phyloP scores from a whole-genome alignment of 768 basidiomycete species.

The Phylloporus sp. region DNA sequence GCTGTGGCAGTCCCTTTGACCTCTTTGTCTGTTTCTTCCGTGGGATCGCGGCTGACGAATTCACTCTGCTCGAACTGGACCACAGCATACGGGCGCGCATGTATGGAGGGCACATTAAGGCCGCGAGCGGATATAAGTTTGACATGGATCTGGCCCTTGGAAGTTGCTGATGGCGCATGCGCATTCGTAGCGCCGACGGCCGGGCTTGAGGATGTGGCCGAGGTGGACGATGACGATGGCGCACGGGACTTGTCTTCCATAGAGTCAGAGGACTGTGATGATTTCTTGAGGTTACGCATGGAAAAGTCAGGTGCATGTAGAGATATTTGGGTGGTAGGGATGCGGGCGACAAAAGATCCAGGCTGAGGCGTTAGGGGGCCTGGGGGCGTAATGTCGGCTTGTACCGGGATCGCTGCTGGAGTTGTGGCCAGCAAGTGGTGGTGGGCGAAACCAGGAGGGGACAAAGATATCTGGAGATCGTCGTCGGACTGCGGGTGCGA shows the following conservation, averaged over 20 bases:
- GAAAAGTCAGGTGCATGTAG: constrained; percentile 84
- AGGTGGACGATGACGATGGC: constrained; percentile 41
- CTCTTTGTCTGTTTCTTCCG: constrained; percentile 81
- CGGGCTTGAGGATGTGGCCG: constrained; percentile 32
- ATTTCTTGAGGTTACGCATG: constrained; percentile 60
- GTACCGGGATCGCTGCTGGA: constrained; percentile 20
- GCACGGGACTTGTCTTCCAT: constrained; percentile 37
- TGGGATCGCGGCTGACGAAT: constrained; percentile 90
- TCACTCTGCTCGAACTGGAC: constrained; percentile 99
- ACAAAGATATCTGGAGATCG: no score
- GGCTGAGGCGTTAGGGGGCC: constrained; percentile 46
- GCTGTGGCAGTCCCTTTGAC: constrained; percentile 74
- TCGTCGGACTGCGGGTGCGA: constrained; percentile 12
- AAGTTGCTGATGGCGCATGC: constrained; percentile 32
- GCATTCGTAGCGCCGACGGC: constrained; percentile 12
- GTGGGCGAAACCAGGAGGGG: constrained; percentile 19
- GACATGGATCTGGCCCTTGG: constrained; percentile 83
- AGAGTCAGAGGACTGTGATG: constrained; percentile 26
- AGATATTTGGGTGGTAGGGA: constrained; percentile 62
- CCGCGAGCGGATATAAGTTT: constrained; percentile 91
- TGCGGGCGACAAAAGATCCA: constrained; percentile 46
- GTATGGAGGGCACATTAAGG: constrained; percentile 65
- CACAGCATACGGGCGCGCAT: constrained; percentile 86
- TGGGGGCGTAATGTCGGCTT: constrained; percentile 39
- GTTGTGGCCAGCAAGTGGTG: constrained; percentile 24